Percentiles rank a stretch among this genome's conserved stretches.
These are phyloP conservation scores for Candida fluviatilis DNA, from an alignment of 805 yeast genomes.

Conservation along the genomic window DNA sequence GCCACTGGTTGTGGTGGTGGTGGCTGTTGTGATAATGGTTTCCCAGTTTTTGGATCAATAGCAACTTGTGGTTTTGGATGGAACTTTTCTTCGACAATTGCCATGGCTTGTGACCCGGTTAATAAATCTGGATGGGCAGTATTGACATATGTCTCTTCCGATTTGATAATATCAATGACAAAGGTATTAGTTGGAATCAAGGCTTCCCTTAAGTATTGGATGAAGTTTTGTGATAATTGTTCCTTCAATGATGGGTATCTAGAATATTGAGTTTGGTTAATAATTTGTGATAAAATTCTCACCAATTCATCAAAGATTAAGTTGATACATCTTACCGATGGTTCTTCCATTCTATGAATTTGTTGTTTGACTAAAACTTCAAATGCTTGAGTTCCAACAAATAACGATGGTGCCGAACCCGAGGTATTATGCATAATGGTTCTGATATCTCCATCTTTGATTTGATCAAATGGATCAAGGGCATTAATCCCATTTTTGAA, in stretches of 20 bases:
- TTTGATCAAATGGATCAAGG: conserved; percentile 93
- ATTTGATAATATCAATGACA: conserved; percentile 73
- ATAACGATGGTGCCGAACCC: conserved; percentile 92
- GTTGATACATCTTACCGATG: conserved; percentile 80
- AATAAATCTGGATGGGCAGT: conserved; percentile 97
- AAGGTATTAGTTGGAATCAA: conserved; percentile 82
- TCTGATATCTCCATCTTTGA: conserved; percentile 91
- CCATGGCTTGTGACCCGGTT: conserved; percentile 93
- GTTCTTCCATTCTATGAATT: conserved; percentile 91
- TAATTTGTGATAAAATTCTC: conserved; percentile 79
- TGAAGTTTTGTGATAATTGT: conserved; percentile 73
- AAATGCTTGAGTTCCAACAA: conserved; percentile 96
- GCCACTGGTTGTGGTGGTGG: conserved; percentile 11
- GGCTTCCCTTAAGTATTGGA: conserved; percentile 74
- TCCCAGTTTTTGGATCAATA: conserved; percentile 87
- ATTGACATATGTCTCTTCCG: conserved; percentile 93
- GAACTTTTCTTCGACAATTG: conserved; percentile 82
- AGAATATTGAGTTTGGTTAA: conserved; percentile 74
- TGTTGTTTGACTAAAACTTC: conserved; percentile 94
- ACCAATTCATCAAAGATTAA: conserved; percentile 93
- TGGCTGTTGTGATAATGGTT: conserved; percentile 51
- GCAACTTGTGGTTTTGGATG: conserved; percentile 72
- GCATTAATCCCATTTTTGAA: conserved; percentile 89
- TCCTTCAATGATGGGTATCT: conserved; percentile 92
- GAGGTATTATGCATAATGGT: conserved; percentile 96